Percentiles rank a stretch among this genome's conserved stretches.
Conservation (phyloP, 768 basidiomycete genomes). For the Cystobasidium ongulense region DNA sequence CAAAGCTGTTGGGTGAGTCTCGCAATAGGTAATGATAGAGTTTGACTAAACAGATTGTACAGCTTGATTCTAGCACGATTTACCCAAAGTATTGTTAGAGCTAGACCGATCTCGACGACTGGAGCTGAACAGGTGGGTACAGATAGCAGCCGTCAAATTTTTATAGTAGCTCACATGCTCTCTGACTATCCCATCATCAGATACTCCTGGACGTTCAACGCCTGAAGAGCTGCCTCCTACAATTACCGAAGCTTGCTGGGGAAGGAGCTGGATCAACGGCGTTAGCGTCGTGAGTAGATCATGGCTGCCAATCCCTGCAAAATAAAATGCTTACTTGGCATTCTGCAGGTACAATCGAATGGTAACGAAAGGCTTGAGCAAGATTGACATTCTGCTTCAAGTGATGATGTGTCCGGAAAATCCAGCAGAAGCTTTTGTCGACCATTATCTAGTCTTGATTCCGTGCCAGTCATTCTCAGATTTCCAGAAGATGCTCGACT, state of each 20-base stretch:
- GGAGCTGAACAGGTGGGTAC: conserved; percentile 83
- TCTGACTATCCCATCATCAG: conserved; percentile 46
- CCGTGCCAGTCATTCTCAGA: conserved; percentile 92
- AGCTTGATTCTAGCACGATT: conserved; percentile 79
- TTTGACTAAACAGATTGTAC: not conserved
- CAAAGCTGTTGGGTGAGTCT: conserved; percentile 72
- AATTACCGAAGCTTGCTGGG: conserved; percentile 54
- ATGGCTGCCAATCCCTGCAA: too few species aligned
- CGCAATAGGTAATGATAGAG: not conserved
- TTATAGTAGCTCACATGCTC: not conserved
- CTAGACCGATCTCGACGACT: conserved; percentile 79
- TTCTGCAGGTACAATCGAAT: conserved; percentile 65
- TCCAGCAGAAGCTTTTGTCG: conserved; percentile 84
- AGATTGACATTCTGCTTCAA: conserved; percentile 85
- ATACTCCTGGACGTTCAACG: conserved; percentile 83
- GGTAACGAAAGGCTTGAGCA: conserved; percentile 67
- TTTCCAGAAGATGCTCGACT: conserved; percentile 77
- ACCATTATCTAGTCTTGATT: conserved; percentile 89
- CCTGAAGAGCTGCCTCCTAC: conserved; percentile 70
- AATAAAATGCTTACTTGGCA: not conserved
- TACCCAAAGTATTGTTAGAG: conserved; percentile 78
- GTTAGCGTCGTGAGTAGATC: conserved; percentile 30
- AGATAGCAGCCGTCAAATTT: not conserved
- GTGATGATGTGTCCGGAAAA: conserved; percentile 94
- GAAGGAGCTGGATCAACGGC: conserved; percentile 33